Percentiles rank a stretch among this genome's conserved stretches.
Conservation (phyloP, 768 basidiomycete species). For the Boletus coccyginus region DNA sequence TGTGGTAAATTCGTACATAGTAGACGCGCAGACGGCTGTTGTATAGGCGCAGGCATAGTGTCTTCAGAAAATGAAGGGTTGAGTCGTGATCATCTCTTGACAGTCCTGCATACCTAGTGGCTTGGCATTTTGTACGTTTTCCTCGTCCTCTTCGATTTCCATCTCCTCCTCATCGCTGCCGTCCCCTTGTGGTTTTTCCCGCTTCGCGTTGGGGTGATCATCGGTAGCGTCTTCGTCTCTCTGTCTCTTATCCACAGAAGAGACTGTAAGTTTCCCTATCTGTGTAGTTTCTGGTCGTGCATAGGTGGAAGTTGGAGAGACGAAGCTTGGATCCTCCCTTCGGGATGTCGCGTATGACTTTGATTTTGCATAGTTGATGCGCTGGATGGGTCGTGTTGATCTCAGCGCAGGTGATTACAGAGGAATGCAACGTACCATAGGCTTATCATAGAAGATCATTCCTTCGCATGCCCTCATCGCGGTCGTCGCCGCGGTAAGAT, state of each 20-base stretch:
- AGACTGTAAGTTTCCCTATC: slow-evolving; percentile 36
- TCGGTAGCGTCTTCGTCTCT: slow-evolving; percentile 61
- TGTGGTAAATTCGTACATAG: slow-evolving; percentile 85
- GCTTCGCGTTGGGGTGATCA: slow-evolving; percentile 59
- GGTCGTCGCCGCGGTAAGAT: slow-evolving; percentile 86
- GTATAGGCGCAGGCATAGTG: slow-evolving; percentile 46
- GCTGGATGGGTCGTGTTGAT: slow-evolving; percentile 44
- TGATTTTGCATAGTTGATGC: slow-evolving; percentile 85
- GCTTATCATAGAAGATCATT: slow-evolving; percentile 90
- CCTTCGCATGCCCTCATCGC: slow-evolving; percentile 93
- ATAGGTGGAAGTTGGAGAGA: slow-evolving; percentile 66
- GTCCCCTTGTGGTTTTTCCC: slow-evolving; percentile 63
- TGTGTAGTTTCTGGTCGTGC: slow-evolving; percentile 47
- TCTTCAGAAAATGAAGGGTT: slow-evolving; percentile 23
- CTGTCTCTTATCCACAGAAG: slow-evolving; percentile 55
- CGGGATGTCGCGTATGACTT: slow-evolving; percentile 84
- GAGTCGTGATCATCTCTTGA: slow-evolving; percentile 4
- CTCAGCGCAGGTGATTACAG: slow-evolving; percentile 2
- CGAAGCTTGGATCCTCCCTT: slow-evolving; percentile 77
- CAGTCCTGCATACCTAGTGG: slow-evolving; percentile 46
- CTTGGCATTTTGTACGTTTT: slow-evolving; percentile 41
- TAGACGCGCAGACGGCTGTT: slow-evolving; percentile 59
- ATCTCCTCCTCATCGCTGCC: slow-evolving; percentile 81
- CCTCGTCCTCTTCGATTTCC: slow-evolving; percentile 92
- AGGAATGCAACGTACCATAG: slow-evolving; percentile 59